Conservation (phyloP, 2,329 filamentous ascomycete genomes). For the Aschersonia sp. region DNA sequence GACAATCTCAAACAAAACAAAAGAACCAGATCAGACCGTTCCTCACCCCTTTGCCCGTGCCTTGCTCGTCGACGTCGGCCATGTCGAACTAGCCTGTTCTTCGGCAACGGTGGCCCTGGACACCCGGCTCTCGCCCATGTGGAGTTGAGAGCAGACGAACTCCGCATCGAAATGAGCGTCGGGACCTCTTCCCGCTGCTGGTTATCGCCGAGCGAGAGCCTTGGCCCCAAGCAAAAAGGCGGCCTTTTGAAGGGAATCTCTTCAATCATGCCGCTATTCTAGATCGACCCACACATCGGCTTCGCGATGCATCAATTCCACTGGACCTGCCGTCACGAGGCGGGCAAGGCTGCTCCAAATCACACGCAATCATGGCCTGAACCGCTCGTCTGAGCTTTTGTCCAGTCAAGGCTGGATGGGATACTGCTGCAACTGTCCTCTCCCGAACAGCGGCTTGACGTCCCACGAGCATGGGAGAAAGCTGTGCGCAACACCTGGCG, state of each 20-base stretch:
- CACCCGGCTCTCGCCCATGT: neutral
- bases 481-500: too few species aligned
- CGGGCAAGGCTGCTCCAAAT: neutral
- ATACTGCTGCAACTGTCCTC: too few species aligned
- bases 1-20: neutral
- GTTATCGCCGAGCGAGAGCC: constrained; percentile 2
- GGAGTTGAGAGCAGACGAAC: neutral
- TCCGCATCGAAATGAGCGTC: neutral
- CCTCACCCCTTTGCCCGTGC: neutral
- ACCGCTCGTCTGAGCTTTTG: too few species aligned
- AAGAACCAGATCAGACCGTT: neutral
- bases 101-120: neutral
- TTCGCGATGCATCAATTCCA: too few species aligned
- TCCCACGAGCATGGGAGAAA: neutral
- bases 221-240: constrained; percentile 1
- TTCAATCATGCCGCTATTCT: neutral
- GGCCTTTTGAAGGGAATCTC: neutral
- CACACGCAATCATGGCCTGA: too few species aligned
- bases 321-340: too few species aligned
- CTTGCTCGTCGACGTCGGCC: neutral
- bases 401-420: too few species aligned
- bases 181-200: neutral
- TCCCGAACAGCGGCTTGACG: neutral
- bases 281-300: neutral
- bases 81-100: neutral